Conservation (phyloP, 1,284 basidiomycete species). For the Rhodofomes roseus region DNA sequence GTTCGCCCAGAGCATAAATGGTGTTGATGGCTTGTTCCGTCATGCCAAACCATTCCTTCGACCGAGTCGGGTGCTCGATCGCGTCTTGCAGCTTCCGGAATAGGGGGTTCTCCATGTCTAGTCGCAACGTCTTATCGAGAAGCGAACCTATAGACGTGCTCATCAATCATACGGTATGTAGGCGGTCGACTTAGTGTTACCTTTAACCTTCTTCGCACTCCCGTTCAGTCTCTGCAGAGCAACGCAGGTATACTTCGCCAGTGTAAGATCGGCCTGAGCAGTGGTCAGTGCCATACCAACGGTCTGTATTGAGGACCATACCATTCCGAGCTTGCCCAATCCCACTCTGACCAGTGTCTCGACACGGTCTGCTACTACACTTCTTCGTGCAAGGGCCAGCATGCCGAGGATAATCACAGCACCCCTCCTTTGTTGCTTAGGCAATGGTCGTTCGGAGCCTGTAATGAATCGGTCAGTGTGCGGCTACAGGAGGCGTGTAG, state of each 20-base stretch:
- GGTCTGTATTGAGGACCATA: conserved; percentile 24
- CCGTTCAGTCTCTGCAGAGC: conserved; percentile 91
- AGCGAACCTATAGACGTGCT: conserved; percentile 62
- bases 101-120: conserved; percentile 87
- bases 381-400: conserved; percentile 84
- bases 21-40: conserved; percentile 98
- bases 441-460: conserved; percentile 75
- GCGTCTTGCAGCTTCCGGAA: conserved; percentile 82
- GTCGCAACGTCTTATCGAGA: conserved; percentile 80
- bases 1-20: conserved; percentile 91
- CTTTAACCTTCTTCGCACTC: conserved; percentile 96
- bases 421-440: conserved; percentile 83
- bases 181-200: conserved; percentile 31
- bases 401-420: conserved; percentile 95
- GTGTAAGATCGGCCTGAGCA: conserved; percentile 74
- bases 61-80: conserved; percentile 73
- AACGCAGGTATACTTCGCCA: conserved; percentile 93
- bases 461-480: background rate
- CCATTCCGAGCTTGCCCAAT: conserved; percentile 83
- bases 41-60: conserved; percentile 94
- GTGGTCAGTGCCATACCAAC: background rate
- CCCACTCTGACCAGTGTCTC: conserved; percentile 87
- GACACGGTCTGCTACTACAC: conserved; percentile 85
- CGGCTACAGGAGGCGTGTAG: background rate
- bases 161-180: background rate